Percentiles rank a stretch among this genome's conserved stretches.
Conservation (phyloP, 805 yeast genomes). For the Metschnikowia corniflorae region DNA sequence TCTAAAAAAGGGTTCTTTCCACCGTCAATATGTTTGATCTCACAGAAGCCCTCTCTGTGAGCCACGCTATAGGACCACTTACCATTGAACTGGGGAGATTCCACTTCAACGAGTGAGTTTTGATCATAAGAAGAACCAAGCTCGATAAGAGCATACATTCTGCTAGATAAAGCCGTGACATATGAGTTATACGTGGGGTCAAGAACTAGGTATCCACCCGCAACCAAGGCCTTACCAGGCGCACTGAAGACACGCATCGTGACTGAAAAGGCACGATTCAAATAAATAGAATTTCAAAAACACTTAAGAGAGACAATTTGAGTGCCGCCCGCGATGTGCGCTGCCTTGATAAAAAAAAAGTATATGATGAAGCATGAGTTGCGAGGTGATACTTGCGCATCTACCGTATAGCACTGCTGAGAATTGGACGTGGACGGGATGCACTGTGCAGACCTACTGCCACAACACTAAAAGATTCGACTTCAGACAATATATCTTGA, state of each 20-base stretch:
- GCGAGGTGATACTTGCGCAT: too few relatives aligned
- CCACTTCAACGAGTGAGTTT: slow-evolving; percentile 36
- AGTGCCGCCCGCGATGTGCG: too few relatives aligned
- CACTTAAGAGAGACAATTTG: too few relatives aligned
- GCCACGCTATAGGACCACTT: slow-evolving; percentile 56
- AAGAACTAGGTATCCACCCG: slow-evolving; percentile 91
- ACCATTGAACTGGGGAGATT: slow-evolving; percentile 79
- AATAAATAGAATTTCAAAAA: not conserved
- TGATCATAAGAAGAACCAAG: slow-evolving; percentile 11
- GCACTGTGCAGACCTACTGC: too few relatives aligned
- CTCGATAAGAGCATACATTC: slow-evolving; percentile 75
- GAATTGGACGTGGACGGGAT: too few relatives aligned
- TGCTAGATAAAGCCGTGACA: slow-evolving; percentile 81
- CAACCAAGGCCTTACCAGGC: slow-evolving; percentile 91
- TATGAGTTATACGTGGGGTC: slow-evolving; percentile 72
- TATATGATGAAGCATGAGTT: too few relatives aligned
- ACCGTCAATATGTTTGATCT: slow-evolving; percentile 17
- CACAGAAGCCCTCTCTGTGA: slow-evolving; percentile 1
- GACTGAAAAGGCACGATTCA: not conserved
- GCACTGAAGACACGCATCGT: slow-evolving; percentile 67
- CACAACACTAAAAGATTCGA: too few relatives aligned
- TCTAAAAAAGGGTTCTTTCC: slow-evolving; percentile 70
- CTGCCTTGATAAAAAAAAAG: too few relatives aligned
- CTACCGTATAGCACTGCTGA: too few relatives aligned
- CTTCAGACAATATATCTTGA: too few relatives aligned